Base-by-base conservation (phyloP, 495 filamentous ascomycete species). In the Tuber brumale region DNA sequence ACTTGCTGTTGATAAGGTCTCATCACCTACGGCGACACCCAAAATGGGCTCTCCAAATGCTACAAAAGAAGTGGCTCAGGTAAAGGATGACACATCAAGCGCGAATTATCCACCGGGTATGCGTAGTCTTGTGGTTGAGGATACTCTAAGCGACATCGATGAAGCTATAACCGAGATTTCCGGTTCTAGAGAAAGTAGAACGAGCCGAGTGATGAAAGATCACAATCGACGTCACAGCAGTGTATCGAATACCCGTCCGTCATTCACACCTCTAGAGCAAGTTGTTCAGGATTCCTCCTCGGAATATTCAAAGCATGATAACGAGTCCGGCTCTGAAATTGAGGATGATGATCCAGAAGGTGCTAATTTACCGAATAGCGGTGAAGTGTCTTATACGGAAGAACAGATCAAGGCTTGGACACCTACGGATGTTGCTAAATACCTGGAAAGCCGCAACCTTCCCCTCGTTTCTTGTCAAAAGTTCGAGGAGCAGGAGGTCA, bases 131-230 rank as follows among this genome's bases (percentile, higher is more conserved):
- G 94, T 98, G 41, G 93, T 99, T 87, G 94, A 97, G 82, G 95
- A 99, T 82, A 98, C 96, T 0, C 85, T 99, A 75, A 97, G 93
- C 80, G 96, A 98, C 45, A 99, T 99, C 81, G 89, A 99, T 81
- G 96, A 99, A 84, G 96, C 97, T 83, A 98, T 99, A 70, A 97
- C 94, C 39, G 93, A 97, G 82, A 91, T 99, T 85, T 83, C 82
- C 35, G 75, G 76, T 46, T 81, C 78, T 18, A 75, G 77, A 41
- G 72, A 82, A 70, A 71, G 69, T 57, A 76, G 80, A 39, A 46
- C 70, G 48, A 79, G 74, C 39, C 81, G 73, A 74, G 71, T 72
- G 46, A 74, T 77, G 35, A 70, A 61, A n/a, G 75, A 79, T 41
- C 82, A 78, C 45, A 76, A 70, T 70, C 76, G 71, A 84, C 94